A percentile compares a stretch with the other conserved stretches of the same genome.
phyloP scores from a whole-genome alignment of 495 filamentous ascomycete species.

The Neurospora sp. region DNA sequence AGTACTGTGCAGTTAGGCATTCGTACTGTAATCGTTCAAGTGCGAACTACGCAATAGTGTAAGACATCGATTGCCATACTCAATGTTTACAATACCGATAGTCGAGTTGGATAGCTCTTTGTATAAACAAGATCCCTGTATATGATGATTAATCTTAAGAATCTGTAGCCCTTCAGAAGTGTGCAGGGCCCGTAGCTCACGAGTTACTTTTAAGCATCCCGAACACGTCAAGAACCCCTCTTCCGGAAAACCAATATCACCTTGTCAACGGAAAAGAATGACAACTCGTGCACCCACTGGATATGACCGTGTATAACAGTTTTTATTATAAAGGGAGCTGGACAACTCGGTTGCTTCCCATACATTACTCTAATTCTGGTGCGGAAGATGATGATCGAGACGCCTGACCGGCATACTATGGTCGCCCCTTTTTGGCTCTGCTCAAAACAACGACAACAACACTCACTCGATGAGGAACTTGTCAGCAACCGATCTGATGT shows the following conservation, averaged over 20 bases:
- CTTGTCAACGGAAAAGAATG: neutral
- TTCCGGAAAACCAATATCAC: neutral
- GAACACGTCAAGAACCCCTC: neutral
- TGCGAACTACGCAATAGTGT: neutral
- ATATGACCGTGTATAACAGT: neutral
- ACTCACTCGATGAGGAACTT: conserved; percentile 68
- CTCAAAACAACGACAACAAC: neutral
- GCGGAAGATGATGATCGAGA: neutral
- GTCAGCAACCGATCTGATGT: conserved; percentile 76
- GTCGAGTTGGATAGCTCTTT: neutral
- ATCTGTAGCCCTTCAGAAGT: neutral
- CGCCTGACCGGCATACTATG: neutral
- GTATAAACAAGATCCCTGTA: neutral
- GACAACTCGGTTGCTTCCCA: neutral
- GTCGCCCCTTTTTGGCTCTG: neutral
- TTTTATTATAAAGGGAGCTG: neutral
- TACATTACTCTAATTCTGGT: neutral
- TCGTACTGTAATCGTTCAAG: neutral
- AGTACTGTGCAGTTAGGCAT: neutral
- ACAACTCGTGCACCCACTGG: neutral
- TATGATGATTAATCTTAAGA: neutral
- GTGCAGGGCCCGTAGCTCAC: neutral
- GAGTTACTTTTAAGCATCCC: neutral
- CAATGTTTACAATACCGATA: neutral
- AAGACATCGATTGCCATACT: neutral